Conservation (phyloP, 2,329 filamentous ascomycete genomes). For the Fusarium cyanostomum region DNA sequence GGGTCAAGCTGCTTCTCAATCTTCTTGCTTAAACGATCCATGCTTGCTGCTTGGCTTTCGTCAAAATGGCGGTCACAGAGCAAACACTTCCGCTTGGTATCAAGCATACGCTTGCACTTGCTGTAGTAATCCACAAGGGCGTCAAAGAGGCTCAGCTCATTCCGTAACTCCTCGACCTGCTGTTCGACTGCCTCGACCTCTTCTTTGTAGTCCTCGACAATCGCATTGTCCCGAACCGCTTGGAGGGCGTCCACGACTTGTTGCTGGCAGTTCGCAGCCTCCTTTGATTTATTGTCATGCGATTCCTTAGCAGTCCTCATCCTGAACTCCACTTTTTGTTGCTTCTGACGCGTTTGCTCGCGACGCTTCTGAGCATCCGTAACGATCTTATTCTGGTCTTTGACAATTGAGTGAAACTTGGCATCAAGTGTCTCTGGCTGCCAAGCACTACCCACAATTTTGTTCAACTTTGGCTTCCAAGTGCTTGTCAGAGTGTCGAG, state of each 20-base stretch:
- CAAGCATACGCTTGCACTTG: conserved; percentile 71
- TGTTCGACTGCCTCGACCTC: conserved; percentile 62
- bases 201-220: conserved; percentile 63
- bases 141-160: conserved; percentile 74
- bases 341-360: conserved; percentile 75
- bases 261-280: conserved; percentile 69
- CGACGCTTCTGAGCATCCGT: conserved; percentile 74
- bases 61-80: conserved; percentile 78
- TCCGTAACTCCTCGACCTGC: conserved; percentile 68
- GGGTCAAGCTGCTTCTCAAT: conserved; percentile 72
- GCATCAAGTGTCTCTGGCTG: conserved; percentile 73
- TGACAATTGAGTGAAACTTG: conserved; percentile 72
- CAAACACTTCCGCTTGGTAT: conserved; percentile 76
- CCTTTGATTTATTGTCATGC: conserved; percentile 69
- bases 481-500: conserved; percentile 81
- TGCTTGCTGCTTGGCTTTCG: conserved; percentile 64
- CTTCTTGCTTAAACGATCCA: conserved; percentile 71
- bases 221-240: conserved; percentile 54
- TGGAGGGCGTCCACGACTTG: conserved; percentile 62
- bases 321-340: conserved; percentile 80
- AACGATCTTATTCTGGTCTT: conserved; percentile 65
- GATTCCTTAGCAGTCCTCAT: conserved; percentile 73
- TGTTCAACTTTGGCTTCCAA: conserved; percentile 75
- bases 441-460: conserved; percentile 74
- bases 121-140: conserved; percentile 77